Percentiles rank a stretch among this genome's conserved stretches.
phyloP scores from a whole-genome alignment of 257 asterid species.

The Fraxinus pennsylvanica region DNA sequence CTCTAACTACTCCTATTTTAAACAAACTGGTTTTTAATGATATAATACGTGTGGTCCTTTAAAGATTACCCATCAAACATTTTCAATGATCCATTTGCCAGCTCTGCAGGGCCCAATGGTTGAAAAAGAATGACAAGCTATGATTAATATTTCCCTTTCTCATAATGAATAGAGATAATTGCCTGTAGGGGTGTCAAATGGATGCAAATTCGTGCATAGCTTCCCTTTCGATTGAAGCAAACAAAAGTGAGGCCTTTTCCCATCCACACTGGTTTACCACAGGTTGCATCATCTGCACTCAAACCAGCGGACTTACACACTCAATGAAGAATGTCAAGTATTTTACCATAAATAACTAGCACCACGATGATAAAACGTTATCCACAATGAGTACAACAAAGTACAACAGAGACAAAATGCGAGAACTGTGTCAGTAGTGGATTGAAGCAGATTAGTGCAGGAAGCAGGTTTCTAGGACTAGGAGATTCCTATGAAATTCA shows the following conservation, averaged over 20 bases:
- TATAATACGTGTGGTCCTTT: not conserved
- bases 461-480: not conserved
- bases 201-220: conserved; percentile 44
- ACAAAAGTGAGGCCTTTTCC: conserved; percentile 72
- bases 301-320: not conserved
- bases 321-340: conserved; percentile 13
- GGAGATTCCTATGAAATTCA: not conserved
- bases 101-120: not conserved
- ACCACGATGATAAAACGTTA: not conserved
- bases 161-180: not conserved
- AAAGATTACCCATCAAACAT: not conserved
- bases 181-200: conserved; percentile 69
- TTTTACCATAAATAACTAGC: not conserved
- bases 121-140: not conserved
- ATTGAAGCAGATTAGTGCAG: not conserved
- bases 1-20: not conserved
- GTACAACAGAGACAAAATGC: not conserved
- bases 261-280: conserved; percentile 59
- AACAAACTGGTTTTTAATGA: not conserved
- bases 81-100: not conserved
- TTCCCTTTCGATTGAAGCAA: conserved; percentile 75
- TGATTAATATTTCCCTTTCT: not conserved
- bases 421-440: not conserved
- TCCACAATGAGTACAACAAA: not conserved
- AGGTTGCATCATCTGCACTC: conserved; percentile 51